These are phyloP conservation scores for Inga oerstediana DNA, from an alignment of 306 rosid species.

Conservation along the genomic window DNA sequence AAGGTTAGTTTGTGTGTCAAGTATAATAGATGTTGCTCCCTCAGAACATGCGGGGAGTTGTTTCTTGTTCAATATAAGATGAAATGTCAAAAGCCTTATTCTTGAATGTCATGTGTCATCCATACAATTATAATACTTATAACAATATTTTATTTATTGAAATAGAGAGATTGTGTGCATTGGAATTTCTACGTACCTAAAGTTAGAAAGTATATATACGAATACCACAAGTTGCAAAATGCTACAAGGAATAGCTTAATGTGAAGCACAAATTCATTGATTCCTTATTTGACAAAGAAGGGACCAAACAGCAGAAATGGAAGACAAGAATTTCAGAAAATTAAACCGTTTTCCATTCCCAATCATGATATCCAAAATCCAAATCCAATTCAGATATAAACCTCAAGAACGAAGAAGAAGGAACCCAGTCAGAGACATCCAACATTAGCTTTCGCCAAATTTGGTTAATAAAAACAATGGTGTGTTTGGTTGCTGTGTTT, in stretches of 20 bases:
- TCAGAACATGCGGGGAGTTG: too few species aligned
- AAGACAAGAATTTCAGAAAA: slow-evolving; percentile 35
- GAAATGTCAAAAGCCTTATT: too few species aligned
- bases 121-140: too few species aligned
- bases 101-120: too few species aligned
- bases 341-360: not conserved
- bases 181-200: not conserved
- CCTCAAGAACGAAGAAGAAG: slow-evolving; percentile 9
- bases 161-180: not conserved
- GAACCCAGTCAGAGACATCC: not conserved
- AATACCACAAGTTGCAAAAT: not conserved
- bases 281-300: slow-evolving; percentile 41
- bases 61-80: too few species aligned
- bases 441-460: not conserved
- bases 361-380: not conserved
- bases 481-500: slow-evolving; percentile 48
- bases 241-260: not conserved
- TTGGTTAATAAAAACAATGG: slow-evolving; percentile 7
- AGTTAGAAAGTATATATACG: not conserved
- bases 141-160: not conserved
- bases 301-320: not conserved
- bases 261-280: slow-evolving; percentile 36
- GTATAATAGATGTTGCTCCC: too few species aligned
- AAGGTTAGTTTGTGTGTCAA: too few species aligned
- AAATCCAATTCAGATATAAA: not conserved